These are phyloP conservation scores for Syzygium grande DNA, from an alignment of 345 rosid species.

Conservation along the genomic window DNA sequence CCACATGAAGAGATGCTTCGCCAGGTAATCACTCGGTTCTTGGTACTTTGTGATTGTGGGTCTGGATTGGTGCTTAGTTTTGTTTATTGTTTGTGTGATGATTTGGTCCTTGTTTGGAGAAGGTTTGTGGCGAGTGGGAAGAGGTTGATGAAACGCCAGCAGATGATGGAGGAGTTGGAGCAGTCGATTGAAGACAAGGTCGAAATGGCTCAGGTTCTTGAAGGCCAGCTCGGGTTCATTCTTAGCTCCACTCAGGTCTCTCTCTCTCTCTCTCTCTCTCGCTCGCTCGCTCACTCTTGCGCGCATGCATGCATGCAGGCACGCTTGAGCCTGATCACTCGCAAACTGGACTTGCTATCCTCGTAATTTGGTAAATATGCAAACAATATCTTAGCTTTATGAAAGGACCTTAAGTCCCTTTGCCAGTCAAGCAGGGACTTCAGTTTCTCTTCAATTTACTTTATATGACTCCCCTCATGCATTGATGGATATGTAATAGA, in stretches of 20 bases:
- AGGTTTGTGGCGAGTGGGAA: constrained; percentile 60
- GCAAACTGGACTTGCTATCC: not conserved
- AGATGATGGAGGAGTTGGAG: constrained; percentile 59
- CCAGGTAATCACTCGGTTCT: constrained; percentile 27
- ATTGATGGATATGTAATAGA: not conserved
- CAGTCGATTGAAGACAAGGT: constrained; percentile 45
- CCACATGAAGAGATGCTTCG: constrained; percentile 73
- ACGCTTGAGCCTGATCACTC: not conserved
- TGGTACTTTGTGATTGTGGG: not conserved
- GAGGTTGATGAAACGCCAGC: constrained; percentile 51
- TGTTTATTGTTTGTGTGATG: not conserved
- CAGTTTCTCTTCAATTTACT: not conserved
- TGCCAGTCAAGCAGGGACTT: not conserved
- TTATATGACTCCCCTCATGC: not conserved
- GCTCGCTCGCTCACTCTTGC: not conserved
- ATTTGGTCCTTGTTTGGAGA: not conserved
- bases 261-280: not conserved
- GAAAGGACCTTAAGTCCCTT: not conserved
- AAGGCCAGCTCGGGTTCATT: constrained; percentile 78
- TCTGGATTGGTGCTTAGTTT: not conserved
- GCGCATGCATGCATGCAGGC: not conserved
- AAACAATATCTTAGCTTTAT: not conserved
- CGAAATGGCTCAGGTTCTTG: constrained; percentile 57
- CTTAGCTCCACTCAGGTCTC: constrained; percentile 53
- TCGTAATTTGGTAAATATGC: not conserved